Evolutionary conservation across 208 protist species (phyloP), one percentile per base, ranked within the genome.

Genomic region (Crithidia mellificae): DNA sequence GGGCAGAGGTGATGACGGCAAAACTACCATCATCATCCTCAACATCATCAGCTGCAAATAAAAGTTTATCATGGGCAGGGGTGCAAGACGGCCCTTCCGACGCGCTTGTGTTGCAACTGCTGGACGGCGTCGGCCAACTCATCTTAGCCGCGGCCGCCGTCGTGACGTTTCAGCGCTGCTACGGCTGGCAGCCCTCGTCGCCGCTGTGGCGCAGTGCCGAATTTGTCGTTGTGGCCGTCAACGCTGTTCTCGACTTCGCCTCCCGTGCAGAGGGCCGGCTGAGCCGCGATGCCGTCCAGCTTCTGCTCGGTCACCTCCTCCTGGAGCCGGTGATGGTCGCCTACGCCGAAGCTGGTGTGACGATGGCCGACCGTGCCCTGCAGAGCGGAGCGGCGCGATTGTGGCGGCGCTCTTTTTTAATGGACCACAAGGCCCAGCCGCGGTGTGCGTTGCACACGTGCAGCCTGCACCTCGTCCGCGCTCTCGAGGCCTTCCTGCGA

Each of bases 391-490:
- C 70, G 2, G 19, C 46, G 36, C 76, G 72, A 30, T 49, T 92
- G 44, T 92, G 87, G 87, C 71, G 87, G 36, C 68, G 74, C 2
- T 62, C 78, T 19, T 84, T 87, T 47, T 56, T 92, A 27, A 53
- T 15, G 25, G 12, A 62, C 56, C 39, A 61, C 51, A 11, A 29
- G 8, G 19, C 36, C 1, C 32, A 32, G n/a, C 47, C 57, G 12
- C 19, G 39, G 0, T 61, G 39, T 53, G 61, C 59, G n/a, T 52
- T 72, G 22, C 65, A 76, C 66, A 46, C 63, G 15, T 47, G 63
- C 30, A 78, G 72, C 38, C 47, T 78, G 3, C 81, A 86, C 63
- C 72, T 90, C 25, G 49, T 85, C 55, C 72, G 83, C 25, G 80
- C 78, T 25, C 32, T 88, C 17, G 87, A 92, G 47, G 83, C 87